Base-by-base conservation (phyloP, 139 green algal species). In the Picochlorum sp. region DNA sequence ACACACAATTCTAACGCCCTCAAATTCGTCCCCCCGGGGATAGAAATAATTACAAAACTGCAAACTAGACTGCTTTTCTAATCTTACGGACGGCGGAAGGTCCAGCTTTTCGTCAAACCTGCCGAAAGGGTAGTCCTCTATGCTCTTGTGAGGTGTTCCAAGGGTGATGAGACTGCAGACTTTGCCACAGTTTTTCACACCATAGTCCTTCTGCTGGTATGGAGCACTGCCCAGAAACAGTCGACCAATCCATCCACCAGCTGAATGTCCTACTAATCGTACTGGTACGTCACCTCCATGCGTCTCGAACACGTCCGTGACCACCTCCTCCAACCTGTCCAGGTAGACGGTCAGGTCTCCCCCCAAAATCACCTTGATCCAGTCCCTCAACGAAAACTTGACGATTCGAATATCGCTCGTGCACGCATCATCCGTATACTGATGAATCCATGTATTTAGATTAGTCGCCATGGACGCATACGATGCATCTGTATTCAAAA, bases 111-210 rank as follows among this genome's bases (percentile, higher is more conserved):
- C 61, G 23, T 59, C 41, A 38, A 67, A 58, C 8, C 63, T 21
- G 16, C 71, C 71, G 38, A 81, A 68, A 7, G 74, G 74, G 49
- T 81, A 81, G 23, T n/a, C 20, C 49, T 81, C 74, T 1, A 71
- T 50, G 24, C 45, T 66, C 10, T 56, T 24, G 65, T 83, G 77
- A 4, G 77, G 77, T 5, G 69, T 77, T 14, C 77, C 77, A 28
- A 83, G 59, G 13, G 77, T 81, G 4, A 83, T 24, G 10, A 83
- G 51, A n/a, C 62, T 63, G 26, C 61, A 31, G 34, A 81, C 75
- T 24, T 45, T 28, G 5, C n/a, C 11, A 3, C 20, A 18, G 7
- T 54, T 49, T 8, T 63, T 49, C 5, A 41, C 63, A 49, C 63
- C 72, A 20, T 64, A 52, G 21, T 55, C 54, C 15, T 50, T 50